These are phyloP conservation scores for Apiospora aurea DNA, from an alignment of 2,329 filamentous ascomycete species.

Conservation along the genomic window DNA sequence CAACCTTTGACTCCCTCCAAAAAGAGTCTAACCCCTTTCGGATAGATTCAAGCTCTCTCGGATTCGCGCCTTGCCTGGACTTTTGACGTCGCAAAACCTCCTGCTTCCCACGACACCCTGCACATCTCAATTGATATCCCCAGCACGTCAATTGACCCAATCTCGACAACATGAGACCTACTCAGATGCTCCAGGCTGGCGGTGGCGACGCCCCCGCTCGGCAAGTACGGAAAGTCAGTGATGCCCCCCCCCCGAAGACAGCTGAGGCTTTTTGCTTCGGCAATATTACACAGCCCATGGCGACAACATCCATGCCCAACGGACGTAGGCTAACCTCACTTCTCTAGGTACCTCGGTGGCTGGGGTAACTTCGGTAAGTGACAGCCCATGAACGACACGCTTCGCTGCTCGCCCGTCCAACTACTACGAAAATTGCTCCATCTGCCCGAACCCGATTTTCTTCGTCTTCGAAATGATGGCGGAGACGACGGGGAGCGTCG, in stretches of 20 bases:
- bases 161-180: constrained; percentile 52
- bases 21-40: constrained; percentile 31
- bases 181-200: constrained; percentile 51
- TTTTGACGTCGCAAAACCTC: constrained; percentile 42
- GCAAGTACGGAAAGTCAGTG: constrained; percentile 54
- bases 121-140: constrained; percentile 39
- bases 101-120: constrained; percentile 30
- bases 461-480: neutral
- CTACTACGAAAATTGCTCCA: constrained; percentile 36
- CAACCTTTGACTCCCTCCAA: constrained; percentile 8
- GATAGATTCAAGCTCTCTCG: constrained; percentile 28
- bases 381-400: neutral
- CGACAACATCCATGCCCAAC: neutral
- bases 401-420: neutral
- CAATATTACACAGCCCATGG: neutral
- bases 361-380: constrained; percentile 80
- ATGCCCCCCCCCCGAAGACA: neutral
- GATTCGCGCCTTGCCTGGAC: constrained; percentile 28
- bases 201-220: constrained; percentile 47
- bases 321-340: constrained; percentile 11
- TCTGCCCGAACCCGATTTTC: neutral
- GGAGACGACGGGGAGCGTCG: neutral
- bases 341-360: constrained; percentile 71
- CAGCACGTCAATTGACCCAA: constrained; percentile 37
- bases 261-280: constrained; percentile 42